Evolutionary conservation across 2,329 filamentous ascomycete genomes (phyloP), one percentile per base, ranked within the genome.

Genomic region (Epichloe brachyelytri): DNA sequence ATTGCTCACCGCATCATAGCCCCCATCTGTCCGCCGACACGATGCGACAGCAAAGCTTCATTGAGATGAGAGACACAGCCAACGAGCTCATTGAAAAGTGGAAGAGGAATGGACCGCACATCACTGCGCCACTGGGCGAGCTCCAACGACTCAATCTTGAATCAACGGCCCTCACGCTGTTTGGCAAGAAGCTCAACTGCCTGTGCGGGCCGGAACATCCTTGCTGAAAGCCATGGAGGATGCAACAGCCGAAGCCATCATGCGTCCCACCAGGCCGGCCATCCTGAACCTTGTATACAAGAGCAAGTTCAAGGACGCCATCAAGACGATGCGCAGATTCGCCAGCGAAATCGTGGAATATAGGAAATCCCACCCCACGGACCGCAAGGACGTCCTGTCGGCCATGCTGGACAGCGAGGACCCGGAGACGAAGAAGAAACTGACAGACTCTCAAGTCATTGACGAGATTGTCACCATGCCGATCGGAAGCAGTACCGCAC

Each of bases 381-480:
- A 76, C 12, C 73, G 75, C n/a, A 72, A 76, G 45, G 83, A 86
- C 57, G 57, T 85, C 30, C 71, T 86, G 8, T 71, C 80, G 48
- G 74, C 76, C 3, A 69, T 87, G 61, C 62, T 86, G 53, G 72
- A 75, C 50, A 74, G 69, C 12, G 73, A 70, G 40, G 83, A 87
- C 55, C 76, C 79, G 0, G 73, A 82, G 59, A 85, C 82, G 0
- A 79, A 78, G 30, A 69, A 73, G 53, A 66, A 65, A 2, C 69
- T 87, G 56, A 74, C 67, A 4, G 76, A 85, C 4, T 75, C 76
- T 10, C 77, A 78, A 53, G 74, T 85, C 46, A 73, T 83, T 46
- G 80, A 85, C 63, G 83, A 87, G 62, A 80, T 87, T 56, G 77
- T 85, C 49, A 76, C 77, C 2, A 84, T 86, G 70, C 75, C 84